Evolutionary conservation across 140 eudicot genomes (phyloP).

Genomic region (Stevia rebaudiana): DNA sequence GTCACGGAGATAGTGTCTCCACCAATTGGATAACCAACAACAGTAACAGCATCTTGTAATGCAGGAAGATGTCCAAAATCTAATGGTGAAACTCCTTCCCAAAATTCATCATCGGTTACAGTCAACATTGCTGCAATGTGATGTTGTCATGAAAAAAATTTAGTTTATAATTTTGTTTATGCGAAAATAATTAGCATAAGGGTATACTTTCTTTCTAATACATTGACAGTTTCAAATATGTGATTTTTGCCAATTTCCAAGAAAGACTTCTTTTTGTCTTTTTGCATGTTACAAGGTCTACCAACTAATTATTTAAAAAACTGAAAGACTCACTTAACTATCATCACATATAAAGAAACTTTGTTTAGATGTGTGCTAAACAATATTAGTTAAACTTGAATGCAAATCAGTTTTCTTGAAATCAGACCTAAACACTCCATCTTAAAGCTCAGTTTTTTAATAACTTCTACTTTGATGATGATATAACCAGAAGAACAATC

Average conservation of each 20-base stretch:
- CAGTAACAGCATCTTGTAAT: conserved; percentile 70
- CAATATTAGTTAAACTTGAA: too few relatives aligned
- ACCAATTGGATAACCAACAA: conserved; percentile 72
- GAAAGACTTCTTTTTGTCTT: conserved; percentile 14
- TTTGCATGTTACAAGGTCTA: background rate
- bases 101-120: conserved; percentile 57
- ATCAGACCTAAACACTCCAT: background rate
- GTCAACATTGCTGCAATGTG: conserved; percentile 44
- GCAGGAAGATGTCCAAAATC: conserved; percentile 73
- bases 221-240: background rate
- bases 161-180: background rate
- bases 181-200: background rate
- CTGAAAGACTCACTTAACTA: background rate
- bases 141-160: conserved; percentile 1
- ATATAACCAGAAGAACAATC: background rate
- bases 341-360: background rate
- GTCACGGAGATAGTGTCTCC: conserved; percentile 76
- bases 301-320: conserved; percentile 1
- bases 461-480: background rate
- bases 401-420: background rate
- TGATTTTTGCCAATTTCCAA: background rate
- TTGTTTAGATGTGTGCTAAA: background rate
- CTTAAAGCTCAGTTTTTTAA: background rate
- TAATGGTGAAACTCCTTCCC: conserved; percentile 59
- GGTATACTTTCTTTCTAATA: background rate